Conservation (phyloP, 1,284 basidiomycete species). For the Boletellus deceptivus region DNA sequence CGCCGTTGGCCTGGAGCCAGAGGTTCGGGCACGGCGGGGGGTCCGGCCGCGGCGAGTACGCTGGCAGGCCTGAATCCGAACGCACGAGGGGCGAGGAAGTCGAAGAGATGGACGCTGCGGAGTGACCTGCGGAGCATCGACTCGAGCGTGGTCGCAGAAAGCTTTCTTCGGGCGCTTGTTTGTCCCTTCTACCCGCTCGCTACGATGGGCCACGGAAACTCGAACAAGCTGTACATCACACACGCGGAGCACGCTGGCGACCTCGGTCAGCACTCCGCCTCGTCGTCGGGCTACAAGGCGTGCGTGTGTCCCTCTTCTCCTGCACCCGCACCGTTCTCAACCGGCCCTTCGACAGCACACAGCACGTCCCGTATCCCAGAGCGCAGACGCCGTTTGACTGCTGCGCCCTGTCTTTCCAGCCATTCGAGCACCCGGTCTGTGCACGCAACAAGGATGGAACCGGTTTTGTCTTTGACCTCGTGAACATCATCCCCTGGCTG, state of each 20-base stretch:
- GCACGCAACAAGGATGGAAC: conserved; percentile 78
- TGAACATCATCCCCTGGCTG: conserved; percentile 91
- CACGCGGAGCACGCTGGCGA: conserved; percentile 79
- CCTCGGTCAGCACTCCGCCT: conserved; percentile 72
- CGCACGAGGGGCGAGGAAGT: conserved; percentile 33
- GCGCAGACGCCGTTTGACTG: conserved; percentile 83
- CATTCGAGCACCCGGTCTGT: conserved; percentile 87
- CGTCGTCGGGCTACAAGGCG: conserved; percentile 72
- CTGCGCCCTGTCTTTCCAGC: conserved; percentile 90
- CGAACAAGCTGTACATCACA: conserved; percentile 82
- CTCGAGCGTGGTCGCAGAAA: not conserved
- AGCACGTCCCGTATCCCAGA: conserved; percentile 58
- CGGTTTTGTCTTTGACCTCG: conserved; percentile 79
- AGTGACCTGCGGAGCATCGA: conserved; percentile 38
- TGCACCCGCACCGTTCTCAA: not conserved
- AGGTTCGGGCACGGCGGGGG: not conserved
- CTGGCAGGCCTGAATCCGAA: conserved; percentile 13
- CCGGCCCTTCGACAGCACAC: conserved; percentile 48
- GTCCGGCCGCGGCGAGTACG: conserved; percentile 8
- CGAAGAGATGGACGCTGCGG: conserved; percentile 32
- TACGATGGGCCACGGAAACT: conserved; percentile 80
- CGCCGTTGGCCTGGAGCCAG: conserved; percentile 7
- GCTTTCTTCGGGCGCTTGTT: no score
- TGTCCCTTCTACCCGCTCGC: not conserved
- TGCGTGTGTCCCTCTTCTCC: conserved; percentile 35